Evolutionary conservation across 2,329 filamentous ascomycete species (phyloP).

Genomic region (Microthyrium microscopicum): DNA sequence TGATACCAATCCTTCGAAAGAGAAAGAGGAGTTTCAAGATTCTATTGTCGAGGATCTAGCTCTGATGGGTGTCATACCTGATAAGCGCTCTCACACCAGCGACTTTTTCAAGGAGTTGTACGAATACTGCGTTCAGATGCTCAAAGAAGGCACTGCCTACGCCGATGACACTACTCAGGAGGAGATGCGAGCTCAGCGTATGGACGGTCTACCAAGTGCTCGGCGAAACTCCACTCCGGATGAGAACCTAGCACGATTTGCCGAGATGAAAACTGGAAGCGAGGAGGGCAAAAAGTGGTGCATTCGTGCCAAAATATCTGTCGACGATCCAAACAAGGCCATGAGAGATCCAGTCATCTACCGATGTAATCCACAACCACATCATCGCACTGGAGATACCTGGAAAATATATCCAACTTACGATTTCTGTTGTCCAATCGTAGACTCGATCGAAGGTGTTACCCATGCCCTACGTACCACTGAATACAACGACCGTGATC

Average conservation of each 20-base stretch:
- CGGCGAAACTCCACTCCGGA: conserved; percentile 64
- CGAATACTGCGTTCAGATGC: conserved; percentile 66
- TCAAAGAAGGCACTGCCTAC: conserved; percentile 77
- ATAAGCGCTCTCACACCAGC: conserved; percentile 74
- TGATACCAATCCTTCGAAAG: conserved; percentile 93
- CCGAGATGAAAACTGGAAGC: conserved; percentile 81
- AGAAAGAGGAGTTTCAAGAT: conserved; percentile 93
- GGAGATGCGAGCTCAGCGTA: conserved; percentile 70
- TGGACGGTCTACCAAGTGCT: conserved; percentile 67
- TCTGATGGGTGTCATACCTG: conserved; percentile 81
- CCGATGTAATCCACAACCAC: conserved; percentile 60
- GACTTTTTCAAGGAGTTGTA: conserved; percentile 93
- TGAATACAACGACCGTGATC: conserved; percentile 76
- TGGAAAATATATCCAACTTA: conserved; percentile 85
- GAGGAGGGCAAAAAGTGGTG: conserved; percentile 71
- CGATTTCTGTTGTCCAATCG: conserved; percentile 70
- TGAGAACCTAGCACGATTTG: conserved; percentile 72
- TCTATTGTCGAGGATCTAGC: conserved; percentile 82
- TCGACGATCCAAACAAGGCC: conserved; percentile 86
- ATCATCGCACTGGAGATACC: conserved; percentile 61
- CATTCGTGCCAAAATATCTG: conserved; percentile 85
- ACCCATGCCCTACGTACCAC: conserved; percentile 72
- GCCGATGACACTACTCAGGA: conserved; percentile 88
- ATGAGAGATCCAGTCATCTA: conserved; percentile 96
- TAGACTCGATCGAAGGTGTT: conserved; percentile 66